phyloP scores from a whole-genome alignment of 495 filamentous ascomycete species.

The Apiosordaria backusii region DNA sequence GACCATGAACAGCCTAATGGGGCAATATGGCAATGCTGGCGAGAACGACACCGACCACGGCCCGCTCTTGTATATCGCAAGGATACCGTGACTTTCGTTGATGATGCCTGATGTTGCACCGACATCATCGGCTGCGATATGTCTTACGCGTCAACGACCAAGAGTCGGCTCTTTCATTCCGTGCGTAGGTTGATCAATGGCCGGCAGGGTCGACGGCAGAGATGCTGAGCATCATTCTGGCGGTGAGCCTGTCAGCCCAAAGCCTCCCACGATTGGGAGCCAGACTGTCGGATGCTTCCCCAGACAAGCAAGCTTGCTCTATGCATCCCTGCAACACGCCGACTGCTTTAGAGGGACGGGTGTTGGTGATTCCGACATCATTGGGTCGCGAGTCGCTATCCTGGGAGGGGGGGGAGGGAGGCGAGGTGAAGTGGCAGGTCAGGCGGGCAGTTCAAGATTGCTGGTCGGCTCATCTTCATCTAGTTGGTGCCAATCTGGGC shows the following conservation, averaged over 20 bases:
- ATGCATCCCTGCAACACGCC: background rate
- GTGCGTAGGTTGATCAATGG: conserved; percentile 3
- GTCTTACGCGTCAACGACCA: background rate
- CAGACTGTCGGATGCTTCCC: conserved; percentile 6
- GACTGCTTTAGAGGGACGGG: background rate
- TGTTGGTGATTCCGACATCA: background rate
- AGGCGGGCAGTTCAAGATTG: background rate
- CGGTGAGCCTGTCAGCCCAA: conserved; percentile 13
- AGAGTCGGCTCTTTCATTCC: background rate
- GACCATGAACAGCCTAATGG: conserved; percentile 17
- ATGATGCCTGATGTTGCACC: conserved; percentile 7
- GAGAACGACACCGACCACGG: background rate
- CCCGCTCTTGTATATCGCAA: conserved; percentile 1
- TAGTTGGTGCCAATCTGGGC: too few relatives aligned
- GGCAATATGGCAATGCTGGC: conserved; percentile 1
- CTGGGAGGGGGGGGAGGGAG: background rate
- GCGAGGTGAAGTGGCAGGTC: background rate
- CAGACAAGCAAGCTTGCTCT: background rate
- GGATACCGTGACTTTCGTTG: conserved; percentile 9
- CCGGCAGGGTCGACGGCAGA: background rate
- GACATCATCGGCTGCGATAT: background rate
- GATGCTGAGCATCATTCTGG: conserved; percentile 7
- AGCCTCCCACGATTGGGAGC: background rate
- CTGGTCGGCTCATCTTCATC: background rate
- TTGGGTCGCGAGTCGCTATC: background rate